phyloP scores from a whole-genome alignment of 2,329 filamentous ascomycete species.

The Alternaria rosae region DNA sequence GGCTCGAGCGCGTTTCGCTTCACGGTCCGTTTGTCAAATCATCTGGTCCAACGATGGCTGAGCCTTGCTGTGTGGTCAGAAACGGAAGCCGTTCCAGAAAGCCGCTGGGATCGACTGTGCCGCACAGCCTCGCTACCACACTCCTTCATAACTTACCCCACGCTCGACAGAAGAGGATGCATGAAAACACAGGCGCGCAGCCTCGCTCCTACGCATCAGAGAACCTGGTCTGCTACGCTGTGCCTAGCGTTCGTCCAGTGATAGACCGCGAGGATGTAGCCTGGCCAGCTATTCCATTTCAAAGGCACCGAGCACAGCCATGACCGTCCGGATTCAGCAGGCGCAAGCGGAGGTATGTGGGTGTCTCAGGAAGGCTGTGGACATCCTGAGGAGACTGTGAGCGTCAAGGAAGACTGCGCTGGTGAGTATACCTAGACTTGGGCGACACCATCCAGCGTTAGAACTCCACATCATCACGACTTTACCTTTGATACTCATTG shows the following conservation, averaged over 20 bases:
- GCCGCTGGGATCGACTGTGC: not conserved
- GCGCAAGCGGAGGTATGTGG: not conserved
- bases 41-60: not conserved
- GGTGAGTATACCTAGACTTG: not conserved
- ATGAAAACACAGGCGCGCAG: not conserved
- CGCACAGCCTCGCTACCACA: conserved; percentile 3
- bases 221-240: not conserved
- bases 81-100: not conserved
- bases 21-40: not conserved
- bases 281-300: not conserved
- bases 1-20: not conserved
- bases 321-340: not conserved
- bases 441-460: not conserved
- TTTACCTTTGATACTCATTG: not conserved
- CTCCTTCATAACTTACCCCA: not conserved
- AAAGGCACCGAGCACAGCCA: not conserved
- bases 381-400: too few relatives aligned
- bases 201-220: not conserved
- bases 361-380: accelerated
- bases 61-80: not conserved
- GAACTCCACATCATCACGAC: not conserved
- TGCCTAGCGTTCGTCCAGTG: not conserved
- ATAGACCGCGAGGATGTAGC: not conserved
- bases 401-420: not conserved
- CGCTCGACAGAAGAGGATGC: not conserved